Conservation (phyloP, 805 yeast species). For the Yamadazyma laniorum region DNA sequence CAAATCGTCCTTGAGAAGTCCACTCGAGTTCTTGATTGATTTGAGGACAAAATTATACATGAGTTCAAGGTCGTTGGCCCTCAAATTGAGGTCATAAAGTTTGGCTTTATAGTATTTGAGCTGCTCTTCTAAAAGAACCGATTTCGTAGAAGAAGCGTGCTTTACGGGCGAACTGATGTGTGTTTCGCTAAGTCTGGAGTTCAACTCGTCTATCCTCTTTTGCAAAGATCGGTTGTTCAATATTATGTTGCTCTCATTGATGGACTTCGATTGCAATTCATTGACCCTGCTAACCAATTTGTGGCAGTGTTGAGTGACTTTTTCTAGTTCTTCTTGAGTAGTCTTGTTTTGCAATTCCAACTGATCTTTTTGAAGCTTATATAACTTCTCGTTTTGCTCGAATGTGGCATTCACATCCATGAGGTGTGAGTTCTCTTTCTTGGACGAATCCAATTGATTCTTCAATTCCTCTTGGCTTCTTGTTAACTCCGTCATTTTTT, state of each 20-base stretch:
- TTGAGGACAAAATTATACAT: slow-evolving; percentile 33
- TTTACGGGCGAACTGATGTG: slow-evolving; percentile 16
- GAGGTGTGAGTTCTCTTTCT: slow-evolving; percentile 25
- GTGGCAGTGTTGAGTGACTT: slow-evolving; percentile 27
- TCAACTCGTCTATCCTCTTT: slow-evolving; percentile 29
- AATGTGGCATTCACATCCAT: slow-evolving; percentile 24
- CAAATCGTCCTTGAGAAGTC: slow-evolving; percentile 19
- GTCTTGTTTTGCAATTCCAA: slow-evolving; percentile 28
- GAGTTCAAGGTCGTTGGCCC: slow-evolving; percentile 31
- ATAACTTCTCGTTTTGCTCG: slow-evolving; percentile 28
- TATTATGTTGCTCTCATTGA: slow-evolving; percentile 17
- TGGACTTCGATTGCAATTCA: slow-evolving; percentile 5
- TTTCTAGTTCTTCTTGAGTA: slow-evolving; percentile 30
- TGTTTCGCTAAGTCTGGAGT: slow-evolving; percentile 20
- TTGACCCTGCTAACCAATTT: slow-evolving; percentile 28
- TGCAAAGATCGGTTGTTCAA: slow-evolving; percentile 12
- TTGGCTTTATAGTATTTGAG: slow-evolving; percentile 47
- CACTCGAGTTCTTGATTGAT: slow-evolving; percentile 28
- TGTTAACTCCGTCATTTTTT: not conserved
- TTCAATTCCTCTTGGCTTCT: slow-evolving; percentile 10
- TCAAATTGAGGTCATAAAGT: slow-evolving; percentile 41
- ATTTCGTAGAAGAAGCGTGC: not conserved
- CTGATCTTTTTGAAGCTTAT: slow-evolving; percentile 27
- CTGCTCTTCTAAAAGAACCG: slow-evolving; percentile 29
- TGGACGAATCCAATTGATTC: slow-evolving; percentile 19